phyloP scores from a whole-genome alignment of 768 basidiomycete genomes.

The Pisolithus albus region DNA sequence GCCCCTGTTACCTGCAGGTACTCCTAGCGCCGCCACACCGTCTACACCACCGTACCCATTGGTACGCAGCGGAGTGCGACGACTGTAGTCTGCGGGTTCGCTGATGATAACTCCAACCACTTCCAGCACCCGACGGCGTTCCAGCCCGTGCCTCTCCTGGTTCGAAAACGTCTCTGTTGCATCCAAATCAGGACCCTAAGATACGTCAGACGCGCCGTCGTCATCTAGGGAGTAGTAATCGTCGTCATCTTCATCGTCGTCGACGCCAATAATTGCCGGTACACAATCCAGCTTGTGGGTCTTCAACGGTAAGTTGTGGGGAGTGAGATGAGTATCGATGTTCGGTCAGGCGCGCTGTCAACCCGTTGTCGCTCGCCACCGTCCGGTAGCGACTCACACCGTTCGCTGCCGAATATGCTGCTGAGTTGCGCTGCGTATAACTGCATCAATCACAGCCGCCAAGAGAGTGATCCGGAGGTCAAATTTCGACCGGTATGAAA shows the following conservation, averaged over 20 bases:
- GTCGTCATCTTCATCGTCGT: slow-evolving; percentile 24
- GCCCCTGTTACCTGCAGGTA: background rate
- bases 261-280: slow-evolving; percentile 5
- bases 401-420: slow-evolving; percentile 1
- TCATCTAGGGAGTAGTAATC: slow-evolving; percentile 26
- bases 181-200: slow-evolving; percentile 17
- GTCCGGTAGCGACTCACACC: background rate
- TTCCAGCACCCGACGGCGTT: slow-evolving; percentile 80
- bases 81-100: background rate
- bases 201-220: slow-evolving; percentile 19
- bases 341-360: slow-evolving; percentile 1
- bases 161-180: slow-evolving; percentile 44
- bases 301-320: slow-evolving; percentile 15
- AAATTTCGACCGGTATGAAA: slow-evolving; percentile 9
- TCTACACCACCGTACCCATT: background rate
- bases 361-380: background rate
- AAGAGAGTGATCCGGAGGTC: background rate
- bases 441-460: slow-evolving; percentile 4
- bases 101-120: slow-evolving; percentile 79
- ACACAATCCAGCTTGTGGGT: background rate
- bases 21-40: background rate
- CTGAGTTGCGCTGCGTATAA: background rate
- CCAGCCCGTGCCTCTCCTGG: slow-evolving; percentile 56
- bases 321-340: no score
- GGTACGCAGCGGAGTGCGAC: background rate